Percentiles rank a stretch among this genome's conserved stretches.
Conservation (phyloP, 2,329 filamentous ascomycete species). For the Scedosporium dehoogii region DNA sequence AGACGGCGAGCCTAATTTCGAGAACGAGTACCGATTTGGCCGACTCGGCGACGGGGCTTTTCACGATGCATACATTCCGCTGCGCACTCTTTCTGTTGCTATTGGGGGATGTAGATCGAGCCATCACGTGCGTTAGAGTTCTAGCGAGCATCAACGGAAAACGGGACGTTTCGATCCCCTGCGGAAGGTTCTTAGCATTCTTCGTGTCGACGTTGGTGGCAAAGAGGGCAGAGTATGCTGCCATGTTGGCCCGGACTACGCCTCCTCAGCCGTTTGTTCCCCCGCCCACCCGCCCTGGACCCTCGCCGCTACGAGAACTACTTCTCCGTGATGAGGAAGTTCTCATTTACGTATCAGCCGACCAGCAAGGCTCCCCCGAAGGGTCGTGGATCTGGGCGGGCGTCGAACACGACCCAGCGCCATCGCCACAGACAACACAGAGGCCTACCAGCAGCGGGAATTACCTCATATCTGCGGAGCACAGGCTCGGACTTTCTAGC, state of each 20-base stretch:
- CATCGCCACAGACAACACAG: conserved; percentile 5
- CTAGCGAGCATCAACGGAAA: conserved; percentile 60
- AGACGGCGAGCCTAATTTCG: conserved; percentile 68
- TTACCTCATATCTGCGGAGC: conserved; percentile 6
- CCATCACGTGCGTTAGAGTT: conserved; percentile 62
- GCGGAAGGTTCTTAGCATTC: conserved; percentile 72
- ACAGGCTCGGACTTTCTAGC: conserved; percentile 39
- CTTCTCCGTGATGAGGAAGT: conserved; percentile 69
- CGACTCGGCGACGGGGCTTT: conserved; percentile 60
- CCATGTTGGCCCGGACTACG: conserved; percentile 23
- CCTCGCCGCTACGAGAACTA: conserved; percentile 22
- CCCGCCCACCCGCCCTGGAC: conserved; percentile 11
- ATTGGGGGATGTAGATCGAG: conserved; percentile 61
- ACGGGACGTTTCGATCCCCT: conserved; percentile 64
- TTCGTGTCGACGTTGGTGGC: conserved; percentile 60
- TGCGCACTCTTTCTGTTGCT: conserved; percentile 74
- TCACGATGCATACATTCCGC: conserved; percentile 80
- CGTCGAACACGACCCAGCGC: conserved; percentile 37
- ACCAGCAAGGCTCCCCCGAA: conserved; percentile 71
- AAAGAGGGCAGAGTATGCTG: conserved; percentile 37
- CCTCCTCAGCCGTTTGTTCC: conserved; percentile 21
- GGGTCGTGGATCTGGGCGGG: conserved; percentile 76
- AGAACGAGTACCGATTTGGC: conserved; percentile 53
- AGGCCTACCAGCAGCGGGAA: conserved; percentile 11
- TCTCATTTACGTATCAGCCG: conserved; percentile 74